Evolutionary conservation across 768 basidiomycete genomes (phyloP).

Genomic region (Leccinum broughii): DNA sequence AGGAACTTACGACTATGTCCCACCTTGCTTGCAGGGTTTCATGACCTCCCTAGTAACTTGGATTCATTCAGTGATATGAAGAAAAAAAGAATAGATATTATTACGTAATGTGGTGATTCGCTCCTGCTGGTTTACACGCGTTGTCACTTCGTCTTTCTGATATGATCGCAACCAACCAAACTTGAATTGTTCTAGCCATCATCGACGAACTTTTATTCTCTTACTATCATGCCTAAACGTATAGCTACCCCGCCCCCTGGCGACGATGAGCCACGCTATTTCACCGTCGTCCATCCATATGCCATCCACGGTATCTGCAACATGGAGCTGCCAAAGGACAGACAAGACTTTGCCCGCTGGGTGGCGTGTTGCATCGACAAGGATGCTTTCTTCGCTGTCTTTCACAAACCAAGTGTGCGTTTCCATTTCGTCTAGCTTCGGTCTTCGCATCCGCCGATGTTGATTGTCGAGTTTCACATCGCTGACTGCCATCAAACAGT

Average conservation of each 20-base stretch:
- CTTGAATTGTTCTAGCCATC: background rate
- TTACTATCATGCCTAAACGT: conserved; percentile 42
- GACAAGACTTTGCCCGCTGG: conserved; percentile 42
- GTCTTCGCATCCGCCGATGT: background rate
- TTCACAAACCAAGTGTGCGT: conserved; percentile 47
- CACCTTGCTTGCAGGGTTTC: no score
- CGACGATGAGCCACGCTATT: conserved; percentile 46
- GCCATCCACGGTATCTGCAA: conserved; percentile 39
- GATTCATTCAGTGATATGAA: background rate
- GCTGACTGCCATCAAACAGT: conserved; percentile 26
- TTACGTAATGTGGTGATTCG: background rate
- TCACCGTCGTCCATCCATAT: conserved; percentile 47
- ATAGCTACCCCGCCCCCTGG: conserved; percentile 41
- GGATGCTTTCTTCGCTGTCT: conserved; percentile 39
- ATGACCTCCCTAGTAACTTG: no score
- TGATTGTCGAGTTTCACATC: background rate
- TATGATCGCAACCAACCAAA: conserved; percentile 2
- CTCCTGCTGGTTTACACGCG: conserved; percentile 1
- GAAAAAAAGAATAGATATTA: background rate
- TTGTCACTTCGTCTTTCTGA: conserved; percentile 1
- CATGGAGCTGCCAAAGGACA: conserved; percentile 40
- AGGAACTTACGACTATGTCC: no score
- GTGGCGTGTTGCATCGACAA: conserved; percentile 41
- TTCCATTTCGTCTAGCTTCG: background rate
- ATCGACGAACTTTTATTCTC: background rate